Evolutionary conservation across 176 grass and related monocot genomes (phyloP).

Genomic region (Elaeis guineensis): DNA sequence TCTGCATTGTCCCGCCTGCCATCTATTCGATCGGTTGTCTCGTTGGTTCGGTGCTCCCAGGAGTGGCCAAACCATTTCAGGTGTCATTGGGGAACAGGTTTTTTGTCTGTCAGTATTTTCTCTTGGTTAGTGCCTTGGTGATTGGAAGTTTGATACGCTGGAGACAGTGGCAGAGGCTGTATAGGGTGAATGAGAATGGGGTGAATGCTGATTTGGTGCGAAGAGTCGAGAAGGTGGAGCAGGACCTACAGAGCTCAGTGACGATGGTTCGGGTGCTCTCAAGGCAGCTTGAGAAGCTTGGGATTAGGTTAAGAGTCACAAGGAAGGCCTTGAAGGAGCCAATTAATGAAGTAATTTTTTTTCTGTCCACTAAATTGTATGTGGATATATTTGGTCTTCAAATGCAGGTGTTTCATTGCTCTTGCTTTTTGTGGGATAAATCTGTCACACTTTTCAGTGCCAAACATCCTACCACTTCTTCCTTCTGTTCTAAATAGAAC

Average conservation of each 20-base stretch:
- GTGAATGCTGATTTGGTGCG: conserved; percentile 23
- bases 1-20: conserved; percentile 45
- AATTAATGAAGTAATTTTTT: conserved; percentile 48
- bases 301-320: conserved; percentile 58
- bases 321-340: conserved; percentile 49
- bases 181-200: conserved; percentile 1
- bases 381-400: no score
- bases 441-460: no score
- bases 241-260: conserved; percentile 35
- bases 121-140: conserved; percentile 41
- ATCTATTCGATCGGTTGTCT: conserved; percentile 57
- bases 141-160: conserved; percentile 50
- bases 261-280: conserved; percentile 44
- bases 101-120: conserved; percentile 37
- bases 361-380: no score
- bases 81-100: conserved; percentile 20
- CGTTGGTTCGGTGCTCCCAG: conserved; percentile 21
- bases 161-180: conserved; percentile 41
- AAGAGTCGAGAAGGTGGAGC: conserved; percentile 49
- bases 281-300: conserved; percentile 63
- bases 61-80: conserved; percentile 15
- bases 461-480: no score
- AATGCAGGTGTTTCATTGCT: no score
- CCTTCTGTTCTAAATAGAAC: no score
- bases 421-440: no score